Evolutionary conservation across 257 asterid genomes (phyloP), one percentile per base, ranked within the genome.

Genomic region (Gentiana dahurica): DNA sequence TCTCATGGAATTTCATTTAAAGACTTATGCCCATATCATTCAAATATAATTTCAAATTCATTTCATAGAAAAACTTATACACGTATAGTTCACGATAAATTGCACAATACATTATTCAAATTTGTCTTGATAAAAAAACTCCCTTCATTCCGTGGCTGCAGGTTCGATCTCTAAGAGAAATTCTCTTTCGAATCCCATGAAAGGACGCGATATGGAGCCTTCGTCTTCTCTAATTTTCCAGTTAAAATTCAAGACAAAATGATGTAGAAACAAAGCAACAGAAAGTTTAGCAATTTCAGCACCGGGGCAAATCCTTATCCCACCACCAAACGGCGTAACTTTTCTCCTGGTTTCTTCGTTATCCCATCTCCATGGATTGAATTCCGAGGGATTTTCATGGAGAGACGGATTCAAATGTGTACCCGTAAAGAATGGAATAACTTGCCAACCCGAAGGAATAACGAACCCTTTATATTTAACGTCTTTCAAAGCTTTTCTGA

Each of bases 381-480:
- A 24, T 24, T 24, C 8, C 81, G 55, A 32, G 7, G 97, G 86
- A n/a, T 71, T 56, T 58, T 74, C 47, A 51, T 88, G 97, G 68
- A 88, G 80, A 7, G 54, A 34, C 0, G 94, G 91, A 63, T 88
- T 90, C 0, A 88, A 86, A 64, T 88, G 88, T 11, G 84, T 8
- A 1, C 77, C 89, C 9, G 76, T 63, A 6, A 88, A 10, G 4
- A 88, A 48, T 0, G 97, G 95, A 44, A 88, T 86, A 47, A 85
- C 87, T 75, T 88, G 90, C 94, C 95, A 85, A 1, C 91, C 95
- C 0, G 58, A 60, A 1, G 97, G 97, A 69, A 88, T 88, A 35
- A 69, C 1, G 66, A 73, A 75, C 32, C 63, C 95, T 80, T 81
- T 85, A 69, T 77, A 88, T 45, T 67, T 61, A 52, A 85, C 80